phyloP scores from a whole-genome alignment of 495 filamentous ascomycete genomes.

The Friedmanniomyces simplex region DNA sequence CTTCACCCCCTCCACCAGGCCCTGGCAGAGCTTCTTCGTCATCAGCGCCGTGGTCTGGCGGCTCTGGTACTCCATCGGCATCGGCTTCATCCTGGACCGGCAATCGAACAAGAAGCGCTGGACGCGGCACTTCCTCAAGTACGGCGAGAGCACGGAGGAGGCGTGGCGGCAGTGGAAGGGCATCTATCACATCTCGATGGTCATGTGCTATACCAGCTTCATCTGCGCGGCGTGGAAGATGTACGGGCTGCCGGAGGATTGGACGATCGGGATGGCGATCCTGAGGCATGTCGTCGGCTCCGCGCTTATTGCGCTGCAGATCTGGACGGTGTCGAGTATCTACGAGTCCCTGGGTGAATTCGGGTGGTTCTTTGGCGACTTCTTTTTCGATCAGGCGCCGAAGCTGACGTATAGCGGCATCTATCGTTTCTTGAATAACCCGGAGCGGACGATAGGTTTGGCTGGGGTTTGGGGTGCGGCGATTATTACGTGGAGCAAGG shows the following conservation, averaged over 20 bases:
- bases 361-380: slow-evolving; percentile 98
- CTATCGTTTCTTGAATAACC: slow-evolving; percentile 96
- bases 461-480: slow-evolving; percentile 95
- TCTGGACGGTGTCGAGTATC: slow-evolving; percentile 89
- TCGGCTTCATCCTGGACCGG: slow-evolving; percentile 70
- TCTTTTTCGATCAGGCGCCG: slow-evolving; percentile 78
- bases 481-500: slow-evolving; percentile 75
- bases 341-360: slow-evolving; percentile 96
- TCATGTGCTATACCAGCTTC: slow-evolving; percentile 79
- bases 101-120: slow-evolving; percentile 86
- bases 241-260: slow-evolving; percentile 75
- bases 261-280: slow-evolving; percentile 71
- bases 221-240: slow-evolving; percentile 91
- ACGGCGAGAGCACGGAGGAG: slow-evolving; percentile 76
- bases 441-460: slow-evolving; percentile 83
- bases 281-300: slow-evolving; percentile 78
- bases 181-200: slow-evolving; percentile 84
- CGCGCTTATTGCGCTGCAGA: slow-evolving; percentile 71
- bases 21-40: slow-evolving; percentile 69
- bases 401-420: slow-evolving; percentile 95
- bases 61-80: slow-evolving; percentile 82
- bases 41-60: slow-evolving; percentile 72
- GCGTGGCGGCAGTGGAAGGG: slow-evolving; percentile 98
- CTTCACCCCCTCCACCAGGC: slow-evolving; percentile 64
- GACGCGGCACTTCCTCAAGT: slow-evolving; percentile 96